phyloP scores from a whole-genome alignment of 148 eudicot genomes.

The Chenopodium quinoa region DNA sequence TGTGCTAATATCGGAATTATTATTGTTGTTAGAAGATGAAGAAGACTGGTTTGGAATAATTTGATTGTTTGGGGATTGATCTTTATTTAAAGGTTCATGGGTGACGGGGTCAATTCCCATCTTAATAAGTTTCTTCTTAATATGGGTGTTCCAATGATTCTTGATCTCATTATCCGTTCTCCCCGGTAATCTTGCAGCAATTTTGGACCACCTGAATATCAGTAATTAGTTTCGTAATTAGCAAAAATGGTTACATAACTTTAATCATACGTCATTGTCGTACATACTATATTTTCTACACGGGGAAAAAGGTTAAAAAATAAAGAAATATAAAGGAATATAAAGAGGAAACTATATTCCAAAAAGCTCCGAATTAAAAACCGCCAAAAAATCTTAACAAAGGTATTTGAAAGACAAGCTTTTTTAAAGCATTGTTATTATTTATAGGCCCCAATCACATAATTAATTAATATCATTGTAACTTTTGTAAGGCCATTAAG shows the following conservation, averaged over 20 bases:
- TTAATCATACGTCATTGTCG: neutral
- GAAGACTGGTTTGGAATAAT: slow-evolving; percentile 33
- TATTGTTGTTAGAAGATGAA: slow-evolving; percentile 29
- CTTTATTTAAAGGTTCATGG: slow-evolving; percentile 61
- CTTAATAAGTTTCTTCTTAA: slow-evolving; percentile 87
- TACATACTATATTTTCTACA: neutral
- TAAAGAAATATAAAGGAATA: neutral
- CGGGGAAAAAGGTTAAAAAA: neutral
- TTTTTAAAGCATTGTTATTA: neutral
- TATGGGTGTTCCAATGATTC: slow-evolving; percentile 96
- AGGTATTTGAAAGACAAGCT: too few relatives aligned
- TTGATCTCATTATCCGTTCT: slow-evolving; percentile 95
- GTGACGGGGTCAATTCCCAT: slow-evolving; percentile 94
- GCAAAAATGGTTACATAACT: neutral
- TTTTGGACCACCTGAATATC: slow-evolving; percentile 78
- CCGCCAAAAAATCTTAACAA: neutral
- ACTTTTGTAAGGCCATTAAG: neutral
- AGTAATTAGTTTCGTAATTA: neutral
- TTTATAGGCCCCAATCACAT: neutral
- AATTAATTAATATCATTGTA: neutral
- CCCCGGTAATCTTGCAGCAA: slow-evolving; percentile 85
- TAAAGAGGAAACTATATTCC: neutral
- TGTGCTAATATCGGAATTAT: slow-evolving; percentile 30
- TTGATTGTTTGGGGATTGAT: slow-evolving; percentile 18
- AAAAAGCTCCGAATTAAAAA: too few relatives aligned